Evolutionary conservation across 495 filamentous ascomycete genomes (phyloP).

Genomic region (Daldinia caldariorum): DNA sequence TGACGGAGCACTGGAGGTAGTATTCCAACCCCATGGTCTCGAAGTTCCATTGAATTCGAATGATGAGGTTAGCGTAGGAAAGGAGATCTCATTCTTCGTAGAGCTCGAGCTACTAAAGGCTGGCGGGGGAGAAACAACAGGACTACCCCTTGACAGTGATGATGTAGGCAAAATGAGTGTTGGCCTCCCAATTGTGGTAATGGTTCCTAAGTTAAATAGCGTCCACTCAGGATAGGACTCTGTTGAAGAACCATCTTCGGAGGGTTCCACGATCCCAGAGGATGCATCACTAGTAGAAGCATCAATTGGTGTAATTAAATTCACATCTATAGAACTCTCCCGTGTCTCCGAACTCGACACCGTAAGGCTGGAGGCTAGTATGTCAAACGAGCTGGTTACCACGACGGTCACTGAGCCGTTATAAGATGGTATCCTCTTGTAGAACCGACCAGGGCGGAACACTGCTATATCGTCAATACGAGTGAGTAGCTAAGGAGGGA

Average conservation of each 20-base stretch:
- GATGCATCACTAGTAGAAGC: constrained; percentile 15
- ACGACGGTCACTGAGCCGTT: constrained; percentile 34
- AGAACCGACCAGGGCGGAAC: constrained; percentile 27
- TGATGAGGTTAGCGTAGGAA: constrained; percentile 15
- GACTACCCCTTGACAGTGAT: constrained; percentile 18
- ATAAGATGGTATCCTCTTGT: constrained; percentile 27
- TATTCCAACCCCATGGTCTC: constrained; percentile 37
- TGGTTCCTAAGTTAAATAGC: constrained; percentile 34
- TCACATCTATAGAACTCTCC: constrained; percentile 16
- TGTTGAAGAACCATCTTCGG: constrained; percentile 19
- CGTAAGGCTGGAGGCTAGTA: constrained; percentile 29
- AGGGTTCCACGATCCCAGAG: neutral
- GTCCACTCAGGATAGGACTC: constrained; percentile 16
- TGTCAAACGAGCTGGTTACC: constrained; percentile 31
- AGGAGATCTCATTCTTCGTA: constrained; percentile 3
- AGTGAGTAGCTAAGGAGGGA: constrained; percentile 9
- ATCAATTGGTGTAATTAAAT: constrained; percentile 22
- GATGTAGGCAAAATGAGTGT: constrained; percentile 36
- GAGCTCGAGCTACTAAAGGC: constrained; percentile 13
- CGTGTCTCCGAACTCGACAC: constrained; percentile 22
- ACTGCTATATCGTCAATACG: constrained; percentile 33
- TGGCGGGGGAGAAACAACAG: constrained; percentile 3
- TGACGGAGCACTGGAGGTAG: constrained; percentile 21
- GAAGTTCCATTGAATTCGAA: constrained; percentile 32
- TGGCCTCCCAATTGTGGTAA: constrained; percentile 37